A percentile compares a stretch with the other conserved stretches of the same genome.
These are phyloP conservation scores for Ampelocalamus luodianensis DNA, from an alignment of 176 grass and related monocot genomes.

Conservation along the genomic window DNA sequence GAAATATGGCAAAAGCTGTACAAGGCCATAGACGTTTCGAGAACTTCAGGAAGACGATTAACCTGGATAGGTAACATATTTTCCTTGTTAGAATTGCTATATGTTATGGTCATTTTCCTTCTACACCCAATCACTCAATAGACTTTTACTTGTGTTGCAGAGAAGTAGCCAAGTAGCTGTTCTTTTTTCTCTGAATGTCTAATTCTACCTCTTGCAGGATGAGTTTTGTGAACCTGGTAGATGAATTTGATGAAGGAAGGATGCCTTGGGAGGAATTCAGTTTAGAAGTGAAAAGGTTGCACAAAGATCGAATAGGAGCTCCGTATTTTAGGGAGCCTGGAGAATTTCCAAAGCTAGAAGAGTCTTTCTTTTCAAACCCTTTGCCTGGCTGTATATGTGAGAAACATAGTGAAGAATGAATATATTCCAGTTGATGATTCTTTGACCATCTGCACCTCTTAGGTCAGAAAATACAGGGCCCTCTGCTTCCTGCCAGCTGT, in stretches of 20 bases:
- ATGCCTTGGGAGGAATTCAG: conserved; percentile 84
- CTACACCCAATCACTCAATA: not conserved
- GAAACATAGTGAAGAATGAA: conserved; percentile 62
- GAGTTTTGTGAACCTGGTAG: conserved; percentile 79
- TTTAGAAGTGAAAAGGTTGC: conserved; percentile 77
- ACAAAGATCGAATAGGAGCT: conserved; percentile 68
- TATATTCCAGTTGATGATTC: conserved; percentile 1
- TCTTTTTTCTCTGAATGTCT: conserved; percentile 23
- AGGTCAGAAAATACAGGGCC: conserved; percentile 7
- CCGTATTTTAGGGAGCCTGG: conserved; percentile 83
- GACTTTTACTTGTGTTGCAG: conserved; percentile 6
- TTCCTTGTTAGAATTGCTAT: conserved; percentile 18
- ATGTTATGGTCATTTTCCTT: not conserved
- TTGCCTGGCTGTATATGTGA: conserved; percentile 92
- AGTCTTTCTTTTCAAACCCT: conserved; percentile 95
- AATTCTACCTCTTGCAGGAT: conserved; percentile 52
- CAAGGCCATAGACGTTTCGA: conserved; percentile 88
- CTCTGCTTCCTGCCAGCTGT: conserved; percentile 5
- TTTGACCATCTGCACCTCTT: not conserved
- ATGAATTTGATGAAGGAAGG: conserved; percentile 83
- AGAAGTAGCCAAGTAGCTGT: not conserved
- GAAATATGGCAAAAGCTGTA: conserved; percentile 99
- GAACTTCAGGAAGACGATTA: conserved; percentile 95
- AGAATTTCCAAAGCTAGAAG: conserved; percentile 91
- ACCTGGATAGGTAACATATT: conserved; percentile 75